Evolutionary conservation across 176 grass and related monocot species (phyloP), one percentile per base, ranked within the genome.

Genomic region (Eremochloa ophiuroides): DNA sequence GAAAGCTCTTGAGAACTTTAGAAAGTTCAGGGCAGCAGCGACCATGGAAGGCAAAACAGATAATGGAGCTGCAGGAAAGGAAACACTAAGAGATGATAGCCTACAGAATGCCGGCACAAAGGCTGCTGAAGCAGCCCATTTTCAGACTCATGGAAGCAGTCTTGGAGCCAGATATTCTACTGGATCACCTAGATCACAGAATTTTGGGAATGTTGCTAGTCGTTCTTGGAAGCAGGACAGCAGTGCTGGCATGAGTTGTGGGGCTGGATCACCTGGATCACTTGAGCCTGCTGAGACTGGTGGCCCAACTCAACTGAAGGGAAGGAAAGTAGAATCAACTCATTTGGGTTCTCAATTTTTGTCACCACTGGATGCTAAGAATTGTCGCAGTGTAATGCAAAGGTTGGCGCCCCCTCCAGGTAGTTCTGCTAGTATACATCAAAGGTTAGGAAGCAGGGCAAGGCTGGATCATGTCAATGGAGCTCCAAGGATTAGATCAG

Each of bases 1-100:
- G 74, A 95, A 93, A 72, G 96, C 96, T 68, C 89, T 99, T 23
- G 91, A 87, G 67, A 99, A 99, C 61, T 95, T 99, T 73, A 90
- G 66, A 20, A 99, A 93, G 51, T 93, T 95, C 71, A 90, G 86
- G 46, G 80, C 79, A 67, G 59, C 81, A 6, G 65, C 56, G 0
- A 13, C 59, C 48, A 78, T 76, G 15, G 40, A 34, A 85, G 77
- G 29, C 48, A 82, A 86, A 72, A 74, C 63, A 65, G 14, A 82
- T 31, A 84, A 73, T 65, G 35, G 38, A 78, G 75, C 71, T 69
- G 51, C 62, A 48, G 82, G 44, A 73, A 81, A 85, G 58, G 58
- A 78, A 53, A 29, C 38, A 27, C 22, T 75, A 66, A 34, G 11
- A 29, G 78, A 82, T 64, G 78, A 82, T 69, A 70, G 50, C 56